A percentile compares a stretch with the other conserved stretches of the same genome.
phyloP scores from a whole-genome alignment of 805 yeast species.

The Kodamaea restingae region DNA sequence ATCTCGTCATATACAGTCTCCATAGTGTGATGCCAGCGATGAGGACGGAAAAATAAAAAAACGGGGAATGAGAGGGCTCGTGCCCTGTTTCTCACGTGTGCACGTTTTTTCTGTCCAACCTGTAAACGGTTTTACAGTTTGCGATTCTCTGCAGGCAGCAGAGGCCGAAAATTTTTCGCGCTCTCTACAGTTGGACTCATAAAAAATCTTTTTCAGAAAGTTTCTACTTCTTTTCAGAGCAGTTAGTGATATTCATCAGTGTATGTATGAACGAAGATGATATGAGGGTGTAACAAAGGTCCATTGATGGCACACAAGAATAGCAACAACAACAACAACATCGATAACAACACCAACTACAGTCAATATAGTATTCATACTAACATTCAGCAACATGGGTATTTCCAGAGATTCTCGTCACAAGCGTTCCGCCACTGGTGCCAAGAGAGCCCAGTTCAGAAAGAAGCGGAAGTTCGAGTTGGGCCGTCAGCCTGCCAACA shows the following conservation, averaged over 20 bases:
- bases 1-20: slow-evolving; percentile 84
- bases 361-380: slow-evolving; percentile 9
- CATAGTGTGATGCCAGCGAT: slow-evolving; percentile 25
- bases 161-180: slow-evolving; percentile 6
- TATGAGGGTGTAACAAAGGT: not conserved
- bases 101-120: slow-evolving; percentile 1
- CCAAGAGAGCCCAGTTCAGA: slow-evolving; percentile 99
- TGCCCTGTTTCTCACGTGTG: slow-evolving; percentile 11
- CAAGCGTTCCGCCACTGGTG: slow-evolving; percentile 99
- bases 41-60: not conserved
- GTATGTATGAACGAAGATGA: slow-evolving; percentile 10
- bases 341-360: no score
- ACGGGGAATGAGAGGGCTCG: slow-evolving; percentile 6
- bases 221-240: slow-evolving; percentile 12
- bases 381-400: slow-evolving; percentile 72
- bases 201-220: slow-evolving; percentile 12
- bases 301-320: no score
- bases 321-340: no score
- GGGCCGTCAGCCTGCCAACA: slow-evolving; percentile 99
- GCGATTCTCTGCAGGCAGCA: not conserved
- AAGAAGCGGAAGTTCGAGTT: slow-evolving; percentile 99
- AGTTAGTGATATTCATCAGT: slow-evolving; percentile 16
- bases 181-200: slow-evolving; percentile 1
- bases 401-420: slow-evolving; percentile 99
- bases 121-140: slow-evolving; percentile 4